Percentiles rank a stretch among this genome's conserved stretches.
These are phyloP conservation scores for Globisporangium megalacanthum DNA, from an alignment of 352 stramenopile species.

Conservation along the genomic window DNA sequence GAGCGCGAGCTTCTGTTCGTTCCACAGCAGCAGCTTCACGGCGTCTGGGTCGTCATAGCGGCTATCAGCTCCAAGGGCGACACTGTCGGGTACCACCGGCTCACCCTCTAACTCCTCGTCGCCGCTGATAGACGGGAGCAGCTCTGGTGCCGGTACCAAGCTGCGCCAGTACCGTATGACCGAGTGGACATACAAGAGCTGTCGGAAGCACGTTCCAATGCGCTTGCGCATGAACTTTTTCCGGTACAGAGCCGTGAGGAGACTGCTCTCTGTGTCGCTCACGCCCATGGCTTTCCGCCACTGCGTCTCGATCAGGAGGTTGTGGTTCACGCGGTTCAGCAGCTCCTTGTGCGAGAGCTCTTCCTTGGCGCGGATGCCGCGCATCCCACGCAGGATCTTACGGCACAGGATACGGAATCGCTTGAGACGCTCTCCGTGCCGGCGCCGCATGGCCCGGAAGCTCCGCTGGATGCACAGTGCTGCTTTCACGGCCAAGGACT, in stretches of 20 bases:
- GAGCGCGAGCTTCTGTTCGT: neutral
- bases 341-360: conserved; percentile 49
- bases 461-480: conserved; percentile 39
- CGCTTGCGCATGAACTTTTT: conserved; percentile 52
- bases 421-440: conserved; percentile 21
- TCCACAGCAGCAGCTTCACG: neutral
- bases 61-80: neutral
- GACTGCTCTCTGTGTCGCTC: conserved; percentile 39
- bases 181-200: conserved; percentile 21
- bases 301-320: conserved; percentile 60
- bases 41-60: neutral
- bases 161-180: conserved; percentile 32
- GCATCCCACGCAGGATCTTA: conserved; percentile 50
- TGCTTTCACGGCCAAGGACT: conserved; percentile 32
- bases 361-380: conserved; percentile 26
- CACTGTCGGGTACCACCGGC: neutral
- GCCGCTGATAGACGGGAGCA: neutral
- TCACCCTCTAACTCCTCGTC: neutral
- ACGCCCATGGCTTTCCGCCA: conserved; percentile 64
- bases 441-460: conserved; percentile 32
- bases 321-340: conserved; percentile 45
- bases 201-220: conserved; percentile 26
- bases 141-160: conserved; percentile 17
- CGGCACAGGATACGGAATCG: conserved; percentile 34
- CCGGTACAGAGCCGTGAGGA: conserved; percentile 54